Evolutionary conservation across 2,329 filamentous ascomycete species (phyloP), one percentile per base, ranked within the genome.

Genomic region (Alternaria hordeiaustralica): DNA sequence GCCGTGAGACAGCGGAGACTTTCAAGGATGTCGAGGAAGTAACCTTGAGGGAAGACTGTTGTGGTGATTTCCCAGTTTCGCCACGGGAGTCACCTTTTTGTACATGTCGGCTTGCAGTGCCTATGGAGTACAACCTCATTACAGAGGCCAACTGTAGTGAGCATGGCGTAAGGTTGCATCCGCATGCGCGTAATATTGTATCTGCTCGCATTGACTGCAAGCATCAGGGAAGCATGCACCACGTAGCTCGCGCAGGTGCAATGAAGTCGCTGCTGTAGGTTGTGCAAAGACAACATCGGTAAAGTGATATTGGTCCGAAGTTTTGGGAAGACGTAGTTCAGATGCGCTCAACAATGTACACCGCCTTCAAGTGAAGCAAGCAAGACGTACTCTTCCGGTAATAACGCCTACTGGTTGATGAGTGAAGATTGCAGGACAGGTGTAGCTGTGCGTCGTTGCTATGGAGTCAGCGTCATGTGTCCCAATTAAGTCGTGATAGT

Each of bases 141-240:
- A 28, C 36, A 33, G 50, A n/a, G 30, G 45, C 20, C 44, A 20
- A 57, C 43, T 11, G 57, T 55, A 20, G 36, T 10, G 33, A 23
- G 12, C 21, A 56, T 47, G 43, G 59, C 54, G 49, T 63, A 43
- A 61, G 28, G 65, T 65, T 49, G 30, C 64, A 64, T 59, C 57
- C 56, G 58, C 36, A 36, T 49, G 44, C 20, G 20, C 46, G 25
- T 30, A 23, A 23, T 50, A 54, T 28, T 53, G 36, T 43, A 21
- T 61, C 45, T 18, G 43, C 57, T 45, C 43, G 47, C 25, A n/a
- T 54, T 23, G 50, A 18, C 23, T 18, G 58, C 49, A 45, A 43
- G 50, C 44, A 49, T 45, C 21, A 18, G 30, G 9, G 25, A 49
- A 43, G 20, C 58, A 54, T 53, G 54, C 11, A 25, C 20, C 13